Percentiles rank a stretch among this genome's conserved stretches.
phyloP scores from a whole-genome alignment of 345 rosid species.

The Ricinus communis region DNA sequence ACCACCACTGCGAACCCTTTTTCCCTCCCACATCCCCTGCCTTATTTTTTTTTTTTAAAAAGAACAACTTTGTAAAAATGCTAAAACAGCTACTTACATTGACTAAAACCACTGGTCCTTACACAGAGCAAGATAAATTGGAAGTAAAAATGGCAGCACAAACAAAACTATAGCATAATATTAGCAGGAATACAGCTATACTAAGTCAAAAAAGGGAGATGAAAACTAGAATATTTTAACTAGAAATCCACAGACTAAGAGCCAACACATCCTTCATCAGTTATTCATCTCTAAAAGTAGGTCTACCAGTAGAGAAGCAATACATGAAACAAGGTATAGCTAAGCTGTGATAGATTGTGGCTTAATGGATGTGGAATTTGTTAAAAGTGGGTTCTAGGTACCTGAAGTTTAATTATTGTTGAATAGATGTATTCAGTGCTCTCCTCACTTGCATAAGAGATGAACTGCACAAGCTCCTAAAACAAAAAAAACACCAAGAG shows the following conservation, averaged over 20 bases:
- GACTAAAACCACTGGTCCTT: slow-evolving; percentile 2
- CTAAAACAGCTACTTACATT: neutral
- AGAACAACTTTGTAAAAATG: neutral
- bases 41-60: neutral
- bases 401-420: slow-evolving; percentile 84
- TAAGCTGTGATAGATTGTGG: too few species aligned
- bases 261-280: neutral
- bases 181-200: neutral
- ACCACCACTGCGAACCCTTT: neutral
- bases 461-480: slow-evolving; percentile 76
- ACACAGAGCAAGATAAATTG: neutral
- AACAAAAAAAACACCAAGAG: slow-evolving; percentile 17
- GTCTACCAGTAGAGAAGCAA: slow-evolving; percentile 13
- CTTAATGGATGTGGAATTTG: too few species aligned
- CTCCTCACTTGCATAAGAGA: slow-evolving; percentile 83
- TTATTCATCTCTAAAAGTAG: neutral
- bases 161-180: neutral
- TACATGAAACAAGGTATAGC: neutral
- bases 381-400: too few species aligned
- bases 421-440: slow-evolving; percentile 84
- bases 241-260: neutral
- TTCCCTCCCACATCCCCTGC: neutral
- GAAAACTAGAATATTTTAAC: neutral
- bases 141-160: neutral
- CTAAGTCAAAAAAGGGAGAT: neutral